These are phyloP conservation scores for Cladophialophora chaetospira DNA, from an alignment of 2,329 filamentous ascomycete genomes.

Conservation along the genomic window DNA sequence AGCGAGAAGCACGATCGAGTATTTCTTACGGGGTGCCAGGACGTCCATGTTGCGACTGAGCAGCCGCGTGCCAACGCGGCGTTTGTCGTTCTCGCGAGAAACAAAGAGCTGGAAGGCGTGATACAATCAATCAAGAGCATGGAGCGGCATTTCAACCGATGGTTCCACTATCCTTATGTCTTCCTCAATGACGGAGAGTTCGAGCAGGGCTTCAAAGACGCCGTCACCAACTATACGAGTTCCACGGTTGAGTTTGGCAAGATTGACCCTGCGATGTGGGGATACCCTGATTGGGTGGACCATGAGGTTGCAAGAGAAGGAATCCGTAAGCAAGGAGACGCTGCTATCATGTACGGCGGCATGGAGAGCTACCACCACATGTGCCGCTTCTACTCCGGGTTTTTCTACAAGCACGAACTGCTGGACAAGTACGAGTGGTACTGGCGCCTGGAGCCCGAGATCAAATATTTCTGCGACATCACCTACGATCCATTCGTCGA, in stretches of 20 bases:
- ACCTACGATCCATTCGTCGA: constrained; percentile 97
- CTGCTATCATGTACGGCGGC: constrained; percentile 98
- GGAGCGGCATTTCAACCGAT: constrained; percentile 97
- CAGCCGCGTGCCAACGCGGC: constrained; percentile 86
- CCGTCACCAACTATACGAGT: constrained; percentile 87
- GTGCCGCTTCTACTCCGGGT: constrained; percentile 99
- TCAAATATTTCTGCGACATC: constrained; percentile 99
- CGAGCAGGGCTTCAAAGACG: constrained; percentile 89
- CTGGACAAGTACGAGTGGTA: constrained; percentile 99
- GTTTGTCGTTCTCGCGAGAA: constrained; percentile 91
- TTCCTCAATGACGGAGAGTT: constrained; percentile 98
- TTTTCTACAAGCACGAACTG: constrained; percentile 96
- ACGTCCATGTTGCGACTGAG: constrained; percentile 69
- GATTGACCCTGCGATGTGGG: constrained; percentile 90
- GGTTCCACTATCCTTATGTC: constrained; percentile 98
- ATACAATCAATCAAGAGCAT: constrained; percentile 97
- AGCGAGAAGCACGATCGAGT: constrained; percentile 97
- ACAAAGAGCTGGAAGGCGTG: constrained; percentile 94
- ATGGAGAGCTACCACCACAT: constrained; percentile 99
- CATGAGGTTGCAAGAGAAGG: constrained; percentile 91
- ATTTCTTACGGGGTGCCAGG: constrained; percentile 85
- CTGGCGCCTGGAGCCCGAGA: constrained; percentile 97
- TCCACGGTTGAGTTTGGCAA: constrained; percentile 87
- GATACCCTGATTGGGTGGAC: constrained; percentile 95
- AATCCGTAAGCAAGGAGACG: constrained; percentile 93